Evolutionary conservation across 2,329 filamentous ascomycete species (phyloP), one percentile per base, ranked within the genome.

Genomic region (Fusarium algeriense): DNA sequence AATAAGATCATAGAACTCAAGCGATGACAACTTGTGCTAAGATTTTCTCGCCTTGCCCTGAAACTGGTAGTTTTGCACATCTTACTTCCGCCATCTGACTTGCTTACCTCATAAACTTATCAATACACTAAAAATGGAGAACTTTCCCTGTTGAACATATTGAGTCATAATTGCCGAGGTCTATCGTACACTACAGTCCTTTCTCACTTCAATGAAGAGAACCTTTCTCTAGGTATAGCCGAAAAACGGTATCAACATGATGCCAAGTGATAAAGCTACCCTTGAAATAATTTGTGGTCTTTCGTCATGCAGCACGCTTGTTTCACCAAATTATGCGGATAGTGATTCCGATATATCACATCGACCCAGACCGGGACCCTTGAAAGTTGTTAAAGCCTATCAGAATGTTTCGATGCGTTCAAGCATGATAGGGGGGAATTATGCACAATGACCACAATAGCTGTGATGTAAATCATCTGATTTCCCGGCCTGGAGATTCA

Each of bases 111-210:
- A 35, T 44, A 30, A 30, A 14, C 32, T 38, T 17, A n/a, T 38
- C 15, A 52, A 52, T 30, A 34, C 23, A 41, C 48, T 64, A 57
- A 46, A 65, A 57, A 59, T 7, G 19, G n/a, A 65, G 23, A 46
- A 46, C 45, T 43, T 46, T 38, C 44, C 45, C 26, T 15, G 30
- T 65, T 48, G 14, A 53, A 35, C 52, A 50, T 37, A 66, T 48
- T 23, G 32, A 52, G 45, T 41, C 40, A 66, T 38, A 60, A 45
- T 48, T 48, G 35, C 46, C 46, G 53, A 65, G 38, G 20, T 46
- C 34, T 52, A 30, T 35, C 9, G 12, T 38, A 23, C 20, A 26
- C 28, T 63, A n/a, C 26, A 26, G 15, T 23, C 20, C 10, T 19
- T 60, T 50, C 34, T 37, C 17, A 34, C 38, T 38, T 40, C 13